A percentile compares a stretch with the other conserved stretches of the same genome.
phyloP scores from a whole-genome alignment of 345 rosid species.

The Passiflora organensis region DNA sequence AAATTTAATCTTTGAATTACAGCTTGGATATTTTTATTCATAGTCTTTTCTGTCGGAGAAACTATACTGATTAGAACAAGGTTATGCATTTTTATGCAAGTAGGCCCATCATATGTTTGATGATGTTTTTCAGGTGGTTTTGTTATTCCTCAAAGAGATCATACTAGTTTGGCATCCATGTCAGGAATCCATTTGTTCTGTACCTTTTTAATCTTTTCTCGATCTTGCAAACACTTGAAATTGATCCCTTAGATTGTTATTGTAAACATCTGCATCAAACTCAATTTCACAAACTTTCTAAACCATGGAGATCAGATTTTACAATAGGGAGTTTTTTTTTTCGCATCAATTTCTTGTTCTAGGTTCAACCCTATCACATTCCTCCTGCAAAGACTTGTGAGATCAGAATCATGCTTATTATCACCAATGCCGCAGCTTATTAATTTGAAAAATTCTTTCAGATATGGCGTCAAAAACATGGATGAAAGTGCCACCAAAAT shows the following conservation, averaged over 20 bases:
- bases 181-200: not conserved
- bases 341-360: not conserved
- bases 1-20: not conserved
- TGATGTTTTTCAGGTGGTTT: not conserved
- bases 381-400: no score
- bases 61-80: no score
- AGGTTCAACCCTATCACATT: not conserved
- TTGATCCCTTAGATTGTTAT: no score
- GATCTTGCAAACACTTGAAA: not conserved
- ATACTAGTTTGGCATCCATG: no score
- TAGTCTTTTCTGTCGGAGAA: not conserved
- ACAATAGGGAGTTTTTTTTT: not conserved
- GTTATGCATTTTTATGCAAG: not conserved
- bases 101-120: not conserved
- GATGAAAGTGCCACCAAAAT: slow-evolving; percentile 60
- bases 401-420: no score
- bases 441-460: slow-evolving; percentile 20
- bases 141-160: not conserved
- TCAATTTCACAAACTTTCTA: not conserved
- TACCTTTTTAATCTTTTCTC: not conserved
- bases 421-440: slow-evolving; percentile 1
- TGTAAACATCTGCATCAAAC: not conserved
- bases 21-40: no score
- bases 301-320: slow-evolving; percentile 6
- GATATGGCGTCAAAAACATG: slow-evolving; percentile 74